These are phyloP conservation scores for Astrothelium subdiscretum DNA, from an alignment of 495 filamentous ascomycete species.

Conservation along the genomic window DNA sequence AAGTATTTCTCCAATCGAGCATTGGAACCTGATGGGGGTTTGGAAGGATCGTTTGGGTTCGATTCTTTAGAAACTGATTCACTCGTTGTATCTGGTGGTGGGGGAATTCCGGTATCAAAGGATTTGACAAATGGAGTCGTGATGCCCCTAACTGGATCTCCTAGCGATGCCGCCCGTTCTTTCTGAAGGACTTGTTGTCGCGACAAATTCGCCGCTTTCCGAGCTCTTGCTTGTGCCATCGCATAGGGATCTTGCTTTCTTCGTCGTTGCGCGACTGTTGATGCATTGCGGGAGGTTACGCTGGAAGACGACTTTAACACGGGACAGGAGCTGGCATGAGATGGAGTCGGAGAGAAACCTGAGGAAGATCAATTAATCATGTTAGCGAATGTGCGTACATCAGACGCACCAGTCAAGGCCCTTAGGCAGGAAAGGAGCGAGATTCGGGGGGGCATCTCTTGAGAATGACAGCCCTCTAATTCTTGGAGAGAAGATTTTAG, in stretches of 20 bases:
- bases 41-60: slow-evolving; percentile 14
- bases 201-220: slow-evolving; percentile 66
- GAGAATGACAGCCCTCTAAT: no score
- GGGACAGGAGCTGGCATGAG: neutral
- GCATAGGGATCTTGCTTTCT: slow-evolving; percentile 53
- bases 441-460: slow-evolving; percentile 70
- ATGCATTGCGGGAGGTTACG: slow-evolving; percentile 11
- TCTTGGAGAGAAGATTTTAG: no score
- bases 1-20: slow-evolving; percentile 36
- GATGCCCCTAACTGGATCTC: slow-evolving; percentile 67
- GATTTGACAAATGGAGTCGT: slow-evolving; percentile 74
- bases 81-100: neutral
- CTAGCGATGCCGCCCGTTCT: slow-evolving; percentile 47
- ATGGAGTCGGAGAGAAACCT: neutral
- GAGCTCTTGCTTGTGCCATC: slow-evolving; percentile 61
- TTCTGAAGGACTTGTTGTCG: slow-evolving; percentile 54
- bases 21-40: slow-evolving; percentile 21
- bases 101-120: slow-evolving; percentile 47
- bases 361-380: neutral
- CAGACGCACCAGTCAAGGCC: slow-evolving; percentile 44
- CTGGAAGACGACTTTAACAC: slow-evolving; percentile 30
- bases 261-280: slow-evolving; percentile 23
- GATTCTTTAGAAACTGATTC: slow-evolving; percentile 12
- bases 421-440: slow-evolving; percentile 49
- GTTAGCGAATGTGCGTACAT: neutral